Evolutionary conservation across 352 stramenopile genomes (phyloP).

Genomic region (Pythium pectinolyticum): DNA sequence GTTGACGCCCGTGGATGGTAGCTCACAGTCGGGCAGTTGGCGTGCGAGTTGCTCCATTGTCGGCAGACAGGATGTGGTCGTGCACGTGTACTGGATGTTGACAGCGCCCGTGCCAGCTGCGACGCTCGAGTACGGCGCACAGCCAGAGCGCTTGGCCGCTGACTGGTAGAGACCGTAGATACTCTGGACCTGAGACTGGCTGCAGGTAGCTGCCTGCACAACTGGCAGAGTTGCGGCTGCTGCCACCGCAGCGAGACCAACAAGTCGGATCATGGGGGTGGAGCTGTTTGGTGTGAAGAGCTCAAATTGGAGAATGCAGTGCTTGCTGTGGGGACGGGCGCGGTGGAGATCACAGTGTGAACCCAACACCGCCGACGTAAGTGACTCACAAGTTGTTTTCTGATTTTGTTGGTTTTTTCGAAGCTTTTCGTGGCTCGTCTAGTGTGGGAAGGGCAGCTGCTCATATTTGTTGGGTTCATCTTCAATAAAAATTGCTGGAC

Average conservation of each 20-base stretch:
- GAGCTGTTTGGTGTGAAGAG: too few relatives aligned
- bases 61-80: slow-evolving; percentile 4
- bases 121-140: slow-evolving; percentile 9
- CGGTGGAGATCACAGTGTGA: too few relatives aligned
- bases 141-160: slow-evolving; percentile 5
- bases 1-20: slow-evolving; percentile 11
- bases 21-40: slow-evolving; percentile 16
- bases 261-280: too few relatives aligned
- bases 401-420: not conserved
- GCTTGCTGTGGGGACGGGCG: too few relatives aligned
- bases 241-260: not conserved
- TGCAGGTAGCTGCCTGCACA: slow-evolving; percentile 6
- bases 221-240: not conserved
- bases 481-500: not conserved
- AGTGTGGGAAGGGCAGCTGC: too few relatives aligned
- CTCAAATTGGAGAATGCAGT: too few relatives aligned
- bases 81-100: slow-evolving; percentile 16
- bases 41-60: slow-evolving; percentile 19
- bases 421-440: not conserved
- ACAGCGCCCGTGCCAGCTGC: not conserved
- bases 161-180: slow-evolving; percentile 8
- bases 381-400: too few relatives aligned
- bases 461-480: not conserved
- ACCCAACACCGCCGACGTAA: too few relatives aligned
- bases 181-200: not conserved